phyloP scores from a whole-genome alignment of 441 rosid genomes.

The Rhodomyrtus psidioides region DNA sequence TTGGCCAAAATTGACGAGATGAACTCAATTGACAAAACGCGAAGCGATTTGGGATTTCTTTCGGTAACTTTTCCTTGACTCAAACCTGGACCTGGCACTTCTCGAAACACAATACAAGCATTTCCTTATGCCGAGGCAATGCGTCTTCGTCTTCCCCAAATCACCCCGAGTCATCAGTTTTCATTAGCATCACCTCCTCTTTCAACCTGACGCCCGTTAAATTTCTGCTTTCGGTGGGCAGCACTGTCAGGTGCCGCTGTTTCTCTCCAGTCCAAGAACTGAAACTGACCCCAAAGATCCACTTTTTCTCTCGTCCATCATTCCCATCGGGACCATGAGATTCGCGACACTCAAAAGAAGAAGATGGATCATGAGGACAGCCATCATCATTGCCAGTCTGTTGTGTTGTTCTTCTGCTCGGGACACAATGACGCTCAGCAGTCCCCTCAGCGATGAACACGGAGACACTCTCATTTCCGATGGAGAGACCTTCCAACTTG shows the following conservation, averaged over 20 bases:
- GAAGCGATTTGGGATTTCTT: too few relatives aligned
- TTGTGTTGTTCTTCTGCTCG: constrained; percentile 11
- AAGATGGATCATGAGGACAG: neutral
- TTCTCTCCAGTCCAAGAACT: neutral
- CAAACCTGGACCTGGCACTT: neutral
- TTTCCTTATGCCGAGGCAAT: neutral
- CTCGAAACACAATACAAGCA: neutral
- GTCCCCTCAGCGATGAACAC: constrained; percentile 1
- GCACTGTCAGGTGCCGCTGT: neutral
- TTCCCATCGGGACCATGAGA: neutral
- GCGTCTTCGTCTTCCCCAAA: neutral
- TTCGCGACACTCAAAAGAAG: neutral
- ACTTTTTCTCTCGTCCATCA: neutral
- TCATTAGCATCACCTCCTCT: too few relatives aligned
- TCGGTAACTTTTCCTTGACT: too few relatives aligned
- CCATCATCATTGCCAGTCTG: neutral
- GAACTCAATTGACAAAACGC: too few relatives aligned
- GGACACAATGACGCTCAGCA: constrained; percentile 16
- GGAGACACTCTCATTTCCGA: constrained; percentile 41
- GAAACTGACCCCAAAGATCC: neutral
- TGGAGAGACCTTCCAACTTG: constrained; percentile 39
- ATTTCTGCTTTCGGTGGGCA: neutral
- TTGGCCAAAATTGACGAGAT: fast-evolving
- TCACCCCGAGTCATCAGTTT: neutral
- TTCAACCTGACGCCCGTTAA: neutral